Evolutionary conservation across 1,139 yeast species (phyloP).

Genomic region (Wickerhamomyces sp.): DNA sequence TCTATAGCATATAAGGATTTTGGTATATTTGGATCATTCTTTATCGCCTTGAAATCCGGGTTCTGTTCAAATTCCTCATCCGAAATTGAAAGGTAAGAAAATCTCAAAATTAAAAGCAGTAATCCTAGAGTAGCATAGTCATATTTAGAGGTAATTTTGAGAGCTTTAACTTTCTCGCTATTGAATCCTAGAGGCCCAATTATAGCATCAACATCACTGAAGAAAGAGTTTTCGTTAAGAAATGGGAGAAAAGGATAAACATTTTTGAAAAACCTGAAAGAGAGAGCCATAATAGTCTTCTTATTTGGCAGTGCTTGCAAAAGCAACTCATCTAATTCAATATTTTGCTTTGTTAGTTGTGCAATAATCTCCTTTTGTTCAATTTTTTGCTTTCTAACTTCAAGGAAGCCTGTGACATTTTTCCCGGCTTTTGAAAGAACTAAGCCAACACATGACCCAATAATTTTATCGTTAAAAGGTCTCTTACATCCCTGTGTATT

Average conservation of each 20-base stretch:
- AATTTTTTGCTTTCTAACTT: constrained; percentile 13
- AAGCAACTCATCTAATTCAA: constrained; percentile 10
- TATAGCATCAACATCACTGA: constrained; percentile 25
- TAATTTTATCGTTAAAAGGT: background rate
- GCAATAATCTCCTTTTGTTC: constrained; percentile 5
- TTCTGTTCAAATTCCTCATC: constrained; percentile 17
- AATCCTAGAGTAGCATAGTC: constrained; percentile 43
- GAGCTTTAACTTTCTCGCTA: constrained; percentile 16
- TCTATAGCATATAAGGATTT: constrained; percentile 33
- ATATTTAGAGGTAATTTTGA: constrained; percentile 33
- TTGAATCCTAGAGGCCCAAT: constrained; percentile 21
- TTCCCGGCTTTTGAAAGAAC: constrained; percentile 1
- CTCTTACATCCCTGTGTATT: background rate
- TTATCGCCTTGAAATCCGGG: constrained; percentile 33
- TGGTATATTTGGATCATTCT: constrained; percentile 39
- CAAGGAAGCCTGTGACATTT: constrained; percentile 7
- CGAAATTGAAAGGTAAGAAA: constrained; percentile 34
- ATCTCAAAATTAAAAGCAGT: constrained; percentile 37
- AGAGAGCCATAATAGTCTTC: constrained; percentile 37
- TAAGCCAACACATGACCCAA: constrained; percentile 2
- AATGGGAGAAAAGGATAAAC: constrained; percentile 44
- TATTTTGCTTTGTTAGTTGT: background rate
- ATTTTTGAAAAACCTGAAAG: constrained; percentile 38
- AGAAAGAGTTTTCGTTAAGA: constrained; percentile 37
- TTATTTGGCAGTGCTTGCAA: constrained; percentile 36